Conservation (phyloP, 139 green algal species). For the Zygnema cylindricum region DNA sequence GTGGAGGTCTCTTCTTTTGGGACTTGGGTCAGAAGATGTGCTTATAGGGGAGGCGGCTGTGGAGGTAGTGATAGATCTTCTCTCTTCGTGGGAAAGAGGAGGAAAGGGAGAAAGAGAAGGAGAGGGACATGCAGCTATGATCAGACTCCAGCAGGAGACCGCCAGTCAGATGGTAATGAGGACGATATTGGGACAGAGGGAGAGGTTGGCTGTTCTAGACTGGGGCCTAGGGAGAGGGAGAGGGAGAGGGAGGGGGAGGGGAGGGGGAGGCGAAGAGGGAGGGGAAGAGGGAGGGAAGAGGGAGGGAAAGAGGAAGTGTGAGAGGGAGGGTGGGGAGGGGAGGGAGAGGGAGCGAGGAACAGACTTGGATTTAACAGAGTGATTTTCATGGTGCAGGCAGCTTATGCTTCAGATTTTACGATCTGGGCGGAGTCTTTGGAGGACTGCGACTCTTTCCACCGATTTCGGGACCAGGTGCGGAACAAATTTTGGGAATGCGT, state of each 20-base stretch:
- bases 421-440: constrained; percentile 65
- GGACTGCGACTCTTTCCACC: constrained; percentile 72
- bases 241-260: neutral
- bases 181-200: neutral
- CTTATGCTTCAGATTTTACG: constrained; percentile 65
- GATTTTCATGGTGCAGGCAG: constrained; percentile 57
- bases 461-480: constrained; percentile 63
- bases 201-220: neutral
- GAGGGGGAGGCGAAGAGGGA: neutral
- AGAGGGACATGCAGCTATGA: neutral
- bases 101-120: neutral
- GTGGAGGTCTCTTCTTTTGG: neutral
- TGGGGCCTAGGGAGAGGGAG: neutral
- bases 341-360: neutral
- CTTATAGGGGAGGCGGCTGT: neutral
- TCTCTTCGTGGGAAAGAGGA: neutral
- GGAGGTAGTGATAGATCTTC: neutral
- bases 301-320: constrained; percentile 52
- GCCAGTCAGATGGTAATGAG: neutral
- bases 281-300: neutral
- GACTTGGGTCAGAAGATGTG: neutral
- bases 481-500: neutral
- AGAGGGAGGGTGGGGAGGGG: constrained; percentile 57
- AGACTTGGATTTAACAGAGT: too few relatives aligned
- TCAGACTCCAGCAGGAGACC: neutral